Percentiles rank a stretch among this genome's conserved stretches.
Evolutionary conservation across 768 basidiomycete species (phyloP).

Genomic region (Kwoniella botswanensis): DNA sequence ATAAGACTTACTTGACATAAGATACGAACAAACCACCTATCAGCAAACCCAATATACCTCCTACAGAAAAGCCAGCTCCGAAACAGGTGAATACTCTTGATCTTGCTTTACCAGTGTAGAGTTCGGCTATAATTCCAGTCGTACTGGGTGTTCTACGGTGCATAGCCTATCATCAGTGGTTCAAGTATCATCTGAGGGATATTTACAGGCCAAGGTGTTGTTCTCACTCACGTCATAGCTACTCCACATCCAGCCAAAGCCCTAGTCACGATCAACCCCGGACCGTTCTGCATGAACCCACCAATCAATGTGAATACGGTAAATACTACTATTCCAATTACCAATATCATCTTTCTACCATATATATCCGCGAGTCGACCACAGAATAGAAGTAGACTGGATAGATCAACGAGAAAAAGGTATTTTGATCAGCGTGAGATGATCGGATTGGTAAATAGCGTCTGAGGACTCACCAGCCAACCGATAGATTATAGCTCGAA

Average conservation of each 20-base stretch:
- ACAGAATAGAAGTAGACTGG: conserved; percentile 46
- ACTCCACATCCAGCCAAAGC: conserved; percentile 80
- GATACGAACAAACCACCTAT: conserved; percentile 77
- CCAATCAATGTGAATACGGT: conserved; percentile 65
- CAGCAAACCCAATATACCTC: conserved; percentile 71
- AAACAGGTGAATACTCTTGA: conserved; percentile 82
- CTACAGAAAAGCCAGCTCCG: conserved; percentile 81
- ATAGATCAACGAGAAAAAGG: conserved; percentile 10
- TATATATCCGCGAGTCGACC: conserved; percentile 59
- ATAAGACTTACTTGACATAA: conserved; percentile 58
- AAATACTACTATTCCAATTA: conserved; percentile 67
- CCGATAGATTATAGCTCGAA: conserved; percentile 53
- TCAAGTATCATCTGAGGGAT: neutral
- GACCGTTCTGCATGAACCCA: conserved; percentile 59
- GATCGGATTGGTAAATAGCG: neutral
- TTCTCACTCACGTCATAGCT: conserved; percentile 64
- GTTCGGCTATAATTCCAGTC: conserved; percentile 78
- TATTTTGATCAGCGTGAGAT: neutral
- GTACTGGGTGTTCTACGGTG: conserved; percentile 46
- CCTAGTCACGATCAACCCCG: conserved; percentile 72
- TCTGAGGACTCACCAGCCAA: conserved; percentile 23
- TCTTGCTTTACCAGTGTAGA: conserved; percentile 73
- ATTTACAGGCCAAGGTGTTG: neutral
- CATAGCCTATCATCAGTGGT: neutral
- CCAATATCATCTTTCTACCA: conserved; percentile 73